Base-by-base conservation (phyloP, 2,329 filamentous ascomycete species). In the Colletotrichum aenigma region DNA sequence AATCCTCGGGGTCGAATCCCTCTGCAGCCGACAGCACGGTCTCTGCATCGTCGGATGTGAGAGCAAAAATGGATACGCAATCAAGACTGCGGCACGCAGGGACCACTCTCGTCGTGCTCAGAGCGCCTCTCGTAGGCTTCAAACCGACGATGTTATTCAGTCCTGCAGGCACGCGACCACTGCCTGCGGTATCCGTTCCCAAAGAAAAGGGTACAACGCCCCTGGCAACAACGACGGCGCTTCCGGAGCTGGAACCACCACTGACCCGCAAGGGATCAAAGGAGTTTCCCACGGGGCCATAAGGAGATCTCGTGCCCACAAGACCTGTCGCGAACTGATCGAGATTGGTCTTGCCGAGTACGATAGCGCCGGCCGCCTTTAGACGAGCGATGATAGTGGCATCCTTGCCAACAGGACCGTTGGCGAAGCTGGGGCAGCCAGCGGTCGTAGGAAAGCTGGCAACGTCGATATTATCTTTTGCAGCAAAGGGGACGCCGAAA, bases 251-350 rank as follows among this genome's bases (percentile, higher is more conserved):
- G 2, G 90, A 91, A 3, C 91, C 91, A 4, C 91, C 91, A 21
- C 82, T 83, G 72, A 85, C 80, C 18, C 78, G 80, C 15, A 66
- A 70, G 61, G 79, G 85, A 80, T 78, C 87, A 77, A 87, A 91
- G 0, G 90, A 84, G 70, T 89, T 91, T 26, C 88, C 85, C 2
- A 90, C 88, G 24, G 86, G 88, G 3, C 91, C 91, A 71, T 89
- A 91, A 0, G 91, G 91, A 4, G 89, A 91, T 36, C 92, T 87
- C 10, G 90, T 91, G 10, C 91, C 92, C 8, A 89, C 90, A 6
- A 93, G 85, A 0, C 92, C 91, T 1, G 91, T 93, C 2, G 91
- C 91, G 8, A 93, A 87, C 78, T 93, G 91, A 76, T 93, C 91
- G 66, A 93, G 85, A 77, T 89, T 90, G 6, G 88, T 88, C 78